A percentile compares a stretch with the other conserved stretches of the same genome.
phyloP scores from a whole-genome alignment of 202 grass and related monocot species.

The Tripidium arundinaceum region DNA sequence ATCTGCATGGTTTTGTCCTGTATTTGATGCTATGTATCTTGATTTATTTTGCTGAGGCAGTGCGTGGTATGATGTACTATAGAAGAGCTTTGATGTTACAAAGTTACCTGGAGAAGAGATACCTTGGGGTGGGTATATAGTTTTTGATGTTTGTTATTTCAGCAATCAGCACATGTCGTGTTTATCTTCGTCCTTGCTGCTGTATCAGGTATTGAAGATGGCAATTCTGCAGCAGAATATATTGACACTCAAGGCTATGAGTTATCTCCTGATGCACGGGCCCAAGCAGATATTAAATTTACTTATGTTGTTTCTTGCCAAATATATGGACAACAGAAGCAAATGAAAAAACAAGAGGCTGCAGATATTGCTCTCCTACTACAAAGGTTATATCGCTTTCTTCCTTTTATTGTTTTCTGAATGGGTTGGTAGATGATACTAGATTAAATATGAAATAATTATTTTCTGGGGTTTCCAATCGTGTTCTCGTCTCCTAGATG shows the following conservation, averaged over 20 bases:
- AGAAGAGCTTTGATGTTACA: slow-evolving; percentile 92
- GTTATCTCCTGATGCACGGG: slow-evolving; percentile 70
- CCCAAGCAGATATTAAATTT: slow-evolving; percentile 97
- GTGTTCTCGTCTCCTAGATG: slow-evolving; percentile 5
- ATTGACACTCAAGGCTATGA: slow-evolving; percentile 82
- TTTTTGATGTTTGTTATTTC: slow-evolving; percentile 25
- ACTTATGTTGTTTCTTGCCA: slow-evolving; percentile 96
- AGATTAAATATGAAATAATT: background rate
- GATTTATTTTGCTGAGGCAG: slow-evolving; percentile 52
- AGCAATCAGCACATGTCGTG: slow-evolving; percentile 7
- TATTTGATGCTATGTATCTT: slow-evolving; percentile 19
- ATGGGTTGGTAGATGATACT: background rate
- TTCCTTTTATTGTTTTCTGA: slow-evolving; percentile 10
- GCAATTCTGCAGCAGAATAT: slow-evolving; percentile 64
- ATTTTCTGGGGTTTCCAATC: background rate
- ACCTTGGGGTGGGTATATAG: slow-evolving; percentile 54
- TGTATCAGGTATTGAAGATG: slow-evolving; percentile 70
- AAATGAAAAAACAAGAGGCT: slow-evolving; percentile 79
- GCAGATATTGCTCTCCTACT: slow-evolving; percentile 86
- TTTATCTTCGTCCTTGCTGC: slow-evolving; percentile 31
- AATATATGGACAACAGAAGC: slow-evolving; percentile 98
- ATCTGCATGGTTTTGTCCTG: slow-evolving; percentile 19
- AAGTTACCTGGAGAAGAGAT: slow-evolving; percentile 92
- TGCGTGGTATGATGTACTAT: slow-evolving; percentile 99
- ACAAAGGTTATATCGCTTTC: slow-evolving; percentile 57